Evolutionary conservation across 225 moss, liverwort and hornwort genomes (phyloP), one percentile per base, ranked within the genome.

Genomic region (Marchantia paleacea): DNA sequence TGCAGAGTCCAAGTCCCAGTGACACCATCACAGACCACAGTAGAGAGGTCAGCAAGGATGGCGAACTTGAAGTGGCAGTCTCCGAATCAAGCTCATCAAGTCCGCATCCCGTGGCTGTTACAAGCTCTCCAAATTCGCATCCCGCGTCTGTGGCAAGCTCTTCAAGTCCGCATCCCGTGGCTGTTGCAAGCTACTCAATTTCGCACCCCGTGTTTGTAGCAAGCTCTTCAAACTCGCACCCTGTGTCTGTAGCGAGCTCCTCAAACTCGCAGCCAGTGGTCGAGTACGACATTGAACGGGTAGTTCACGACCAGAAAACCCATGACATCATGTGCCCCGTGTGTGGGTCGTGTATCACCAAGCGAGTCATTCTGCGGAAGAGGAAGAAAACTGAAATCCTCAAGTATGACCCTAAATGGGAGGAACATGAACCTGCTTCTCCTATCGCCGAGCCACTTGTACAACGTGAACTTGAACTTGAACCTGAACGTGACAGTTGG

Each of bases 281-380:
- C 26, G 94, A 91, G 75, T 90, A 89, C 39, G 91, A 94, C 76
- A 78, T 96, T 19, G 91, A 91, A 85, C 82, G 88, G 76, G 87
- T 90, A 48, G 80, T 96, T 66, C 90, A 91, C 12, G 68, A 94
- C 60, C 96, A 96, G 80, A 85, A 82, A 39, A 96, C 94, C 57
- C 92, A 96, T 76, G 92, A 96, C 78, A 86, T 96, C 48, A 83
- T 96, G 60, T 96, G 96, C 30, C 96, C 96, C 52, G 84, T 85
- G 39, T 96, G 96, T 82, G 80, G 88, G 52, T 90, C 92, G 2
- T 92, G 94, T 74, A 92, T 96, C 51, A 96, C 96, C 10, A 87
- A 93, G 85, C 90, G 93, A 55, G 89, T 96, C 39, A 93, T 96
- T 73, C 85, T 96, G 10, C 88, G 89, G 30, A 96, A 96, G 82